A percentile compares a stretch with the other conserved stretches of the same genome.
phyloP scores from a whole-genome alignment of 257 asterid species.

The Solanum infundibuliforme region DNA sequence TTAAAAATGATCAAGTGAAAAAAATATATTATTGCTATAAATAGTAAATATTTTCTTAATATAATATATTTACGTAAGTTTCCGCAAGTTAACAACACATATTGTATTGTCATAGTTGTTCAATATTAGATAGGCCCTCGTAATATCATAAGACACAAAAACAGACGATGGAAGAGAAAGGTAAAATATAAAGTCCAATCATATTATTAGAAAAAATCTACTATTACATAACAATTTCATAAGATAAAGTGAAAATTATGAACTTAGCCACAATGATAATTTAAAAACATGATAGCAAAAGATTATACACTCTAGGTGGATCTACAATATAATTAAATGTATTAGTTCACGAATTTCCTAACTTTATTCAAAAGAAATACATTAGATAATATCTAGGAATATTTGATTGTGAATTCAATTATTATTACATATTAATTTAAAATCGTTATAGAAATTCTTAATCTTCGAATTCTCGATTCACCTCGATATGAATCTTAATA shows the following conservation, averaged over 20 bases:
- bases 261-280: background rate
- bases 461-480: background rate
- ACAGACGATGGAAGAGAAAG: background rate
- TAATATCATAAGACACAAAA: background rate
- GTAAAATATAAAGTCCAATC: background rate
- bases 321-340: background rate
- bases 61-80: background rate
- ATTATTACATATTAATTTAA: no score
- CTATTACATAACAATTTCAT: background rate
- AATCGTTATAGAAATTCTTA: background rate
- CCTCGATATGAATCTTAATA: no score
- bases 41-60: no score
- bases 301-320: background rate
- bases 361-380: background rate
- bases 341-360: background rate
- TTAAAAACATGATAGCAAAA: background rate
- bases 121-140: no score
- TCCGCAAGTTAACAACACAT: background rate
- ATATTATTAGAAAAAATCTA: no score
- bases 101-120: no score
- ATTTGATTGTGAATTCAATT: no score
- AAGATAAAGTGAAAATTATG: background rate
- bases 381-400: no score
- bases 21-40: no score
- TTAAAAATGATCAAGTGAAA: no score